A percentile compares a stretch with the other conserved stretches of the same genome.
Conservation (phyloP, 2,329 filamentous ascomycete genomes). For the Beauveria australis region DNA sequence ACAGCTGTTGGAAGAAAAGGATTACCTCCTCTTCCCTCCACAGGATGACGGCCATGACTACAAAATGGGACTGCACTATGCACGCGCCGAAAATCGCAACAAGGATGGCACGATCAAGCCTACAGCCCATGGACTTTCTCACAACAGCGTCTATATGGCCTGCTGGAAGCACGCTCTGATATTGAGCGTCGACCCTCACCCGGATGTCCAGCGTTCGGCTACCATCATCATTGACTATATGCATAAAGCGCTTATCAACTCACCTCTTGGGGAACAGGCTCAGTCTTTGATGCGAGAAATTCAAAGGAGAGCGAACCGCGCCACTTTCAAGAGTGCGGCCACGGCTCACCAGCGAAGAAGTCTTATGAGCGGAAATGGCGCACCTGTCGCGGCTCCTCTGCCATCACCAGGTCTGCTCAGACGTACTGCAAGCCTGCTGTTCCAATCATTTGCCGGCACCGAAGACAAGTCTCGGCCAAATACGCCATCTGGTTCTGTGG, state of each 20-base stretch:
- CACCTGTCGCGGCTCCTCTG: constrained; percentile 33
- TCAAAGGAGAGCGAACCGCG: constrained; percentile 39
- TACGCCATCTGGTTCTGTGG: constrained; percentile 21
- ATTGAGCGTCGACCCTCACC: constrained; percentile 87
- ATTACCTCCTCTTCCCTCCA: constrained; percentile 52
- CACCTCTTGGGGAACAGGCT: constrained; percentile 62
- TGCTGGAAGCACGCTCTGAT: constrained; percentile 92
- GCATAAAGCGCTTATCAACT: constrained; percentile 68
- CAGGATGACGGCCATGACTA: constrained; percentile 48
- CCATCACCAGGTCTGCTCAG: constrained; percentile 52
- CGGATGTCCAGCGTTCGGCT: constrained; percentile 82
- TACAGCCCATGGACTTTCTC: constrained; percentile 54
- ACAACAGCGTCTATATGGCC: constrained; percentile 85
- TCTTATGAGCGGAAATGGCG: constrained; percentile 23
- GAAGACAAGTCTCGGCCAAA: constrained; percentile 35
- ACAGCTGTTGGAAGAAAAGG: constrained; percentile 76
- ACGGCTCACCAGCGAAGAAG: constrained; percentile 36
- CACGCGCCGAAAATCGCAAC: constrained; percentile 46
- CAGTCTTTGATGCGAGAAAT: constrained; percentile 70
- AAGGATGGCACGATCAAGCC: constrained; percentile 50
- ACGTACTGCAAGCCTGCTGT: constrained; percentile 55
- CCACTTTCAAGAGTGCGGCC: constrained; percentile 36
- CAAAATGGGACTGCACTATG: constrained; percentile 57
- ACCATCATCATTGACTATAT: constrained; percentile 80
- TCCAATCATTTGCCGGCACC: constrained; percentile 46